A percentile compares a stretch with the other conserved stretches of the same genome.
Conservation (phyloP, 495 filamentous ascomycete species). For the Neurospora sp. region DNA sequence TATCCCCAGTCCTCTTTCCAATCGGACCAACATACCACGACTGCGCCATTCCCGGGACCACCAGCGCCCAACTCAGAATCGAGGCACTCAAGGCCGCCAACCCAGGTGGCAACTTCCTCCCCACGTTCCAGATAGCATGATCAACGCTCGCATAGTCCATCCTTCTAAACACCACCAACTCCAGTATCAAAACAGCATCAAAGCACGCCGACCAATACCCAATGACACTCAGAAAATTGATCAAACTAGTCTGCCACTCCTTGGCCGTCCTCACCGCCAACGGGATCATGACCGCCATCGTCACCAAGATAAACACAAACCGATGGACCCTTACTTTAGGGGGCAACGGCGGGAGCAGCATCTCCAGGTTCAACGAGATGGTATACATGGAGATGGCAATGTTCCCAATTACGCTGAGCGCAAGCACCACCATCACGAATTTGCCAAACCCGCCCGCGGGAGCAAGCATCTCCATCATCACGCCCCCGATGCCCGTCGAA, state of each 20-base stretch:
- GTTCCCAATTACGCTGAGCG: slow-evolving; percentile 40
- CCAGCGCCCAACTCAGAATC: slow-evolving; percentile 27
- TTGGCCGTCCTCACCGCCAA: slow-evolving; percentile 38
- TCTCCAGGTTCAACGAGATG: slow-evolving; percentile 42
- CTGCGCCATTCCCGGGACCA: slow-evolving; percentile 42
- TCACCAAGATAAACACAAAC: slow-evolving; percentile 34
- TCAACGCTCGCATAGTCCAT: slow-evolving; percentile 31
- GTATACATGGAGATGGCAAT: slow-evolving; percentile 35
- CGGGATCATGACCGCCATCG: slow-evolving; percentile 37
- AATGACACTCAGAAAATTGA: slow-evolving; percentile 42
- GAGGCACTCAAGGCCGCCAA: slow-evolving; percentile 30
- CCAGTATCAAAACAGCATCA: slow-evolving; percentile 34
- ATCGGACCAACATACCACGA: slow-evolving; percentile 44
- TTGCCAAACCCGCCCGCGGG: slow-evolving; percentile 42
- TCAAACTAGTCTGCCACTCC: slow-evolving; percentile 37
- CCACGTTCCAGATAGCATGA: slow-evolving; percentile 37
- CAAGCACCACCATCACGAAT: slow-evolving; percentile 40
- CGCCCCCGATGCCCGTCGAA: slow-evolving; percentile 35
- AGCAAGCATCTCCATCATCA: slow-evolving; percentile 39
- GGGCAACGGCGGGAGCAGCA: slow-evolving; percentile 30
- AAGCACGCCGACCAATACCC: slow-evolving; percentile 46
- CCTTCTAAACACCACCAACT: slow-evolving; percentile 36
- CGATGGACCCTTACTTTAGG: slow-evolving; percentile 28
- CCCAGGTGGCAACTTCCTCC: slow-evolving; percentile 34
- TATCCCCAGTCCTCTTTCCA: slow-evolving; percentile 40